Evolutionary conservation across 2,329 filamentous ascomycete genomes (phyloP), one percentile per base, ranked within the genome.

Genomic region (Neofusicoccum parvum): DNA sequence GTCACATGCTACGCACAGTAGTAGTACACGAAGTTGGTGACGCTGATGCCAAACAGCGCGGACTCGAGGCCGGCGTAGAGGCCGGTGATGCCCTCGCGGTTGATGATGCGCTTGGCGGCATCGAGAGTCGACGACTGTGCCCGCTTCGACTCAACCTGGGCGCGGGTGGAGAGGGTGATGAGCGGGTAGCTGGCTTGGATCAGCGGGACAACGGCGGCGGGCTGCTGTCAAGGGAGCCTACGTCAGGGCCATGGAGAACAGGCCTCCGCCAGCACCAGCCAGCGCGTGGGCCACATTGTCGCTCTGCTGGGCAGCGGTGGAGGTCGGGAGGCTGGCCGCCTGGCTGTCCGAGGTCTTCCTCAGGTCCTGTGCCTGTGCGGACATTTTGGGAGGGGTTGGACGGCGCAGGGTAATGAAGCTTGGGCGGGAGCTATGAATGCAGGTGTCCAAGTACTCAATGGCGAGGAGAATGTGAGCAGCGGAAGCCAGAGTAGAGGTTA

Each of bases 21-120:
- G 83, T 99, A 99, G 85, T 99, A 99, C 54, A 99, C 94, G 77
- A 99, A 99, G 84, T 99, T 99, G 73, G 95, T 99, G 72, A 99
- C 90, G 79, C 91, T 95, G 83, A 99, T 98, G 78, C 95, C 95
- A 79, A 99, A 97, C 51, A 99, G 85, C 60, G 95, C 95, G 68
- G 92, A 96, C 79, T 96, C 92, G 67, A 99, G 87, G 48, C 95
- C 95, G 6, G 95, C 89, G 78, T 98, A 99, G 41, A 99, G 88
- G 37, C 95, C 95, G 2, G 87, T 83, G 65, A 97, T 82, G 72
- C 95, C 95, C 80, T 99, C 95, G 72, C 95, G 91, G 72, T 94
- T 90, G 69, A 99, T 86, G 76, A 99, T 98, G 73, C 89, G 88
- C 72, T 89, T 88, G 67, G 95, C 89, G 37, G 95, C 93, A 70